Percentiles rank a stretch among this genome's conserved stretches.
phyloP scores from a whole-genome alignment of 192 early-diverging fungal species.

The Rhizophlyctis rosea region DNA sequence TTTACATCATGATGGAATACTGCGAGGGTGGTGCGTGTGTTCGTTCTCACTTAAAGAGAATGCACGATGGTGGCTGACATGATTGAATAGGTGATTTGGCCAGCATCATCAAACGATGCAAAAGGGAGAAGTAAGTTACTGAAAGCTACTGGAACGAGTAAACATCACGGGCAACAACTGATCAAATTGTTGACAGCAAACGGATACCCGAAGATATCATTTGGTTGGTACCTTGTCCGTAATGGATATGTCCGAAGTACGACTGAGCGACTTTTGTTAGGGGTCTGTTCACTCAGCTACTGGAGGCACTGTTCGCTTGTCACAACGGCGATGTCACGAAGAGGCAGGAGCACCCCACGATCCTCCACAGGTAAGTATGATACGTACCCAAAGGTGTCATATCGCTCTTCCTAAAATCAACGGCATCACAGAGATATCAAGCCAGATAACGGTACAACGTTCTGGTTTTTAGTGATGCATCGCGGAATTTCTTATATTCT shows the following conservation, averaged over 20 bases:
- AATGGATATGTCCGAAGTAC: too few species aligned
- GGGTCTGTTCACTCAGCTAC: slow-evolving; percentile 62
- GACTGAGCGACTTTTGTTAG: too few species aligned
- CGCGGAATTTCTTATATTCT: background rate
- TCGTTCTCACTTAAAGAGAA: background rate
- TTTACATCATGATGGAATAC: slow-evolving; percentile 79
- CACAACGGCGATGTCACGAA: slow-evolving; percentile 46
- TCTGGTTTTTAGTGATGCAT: too few species aligned
- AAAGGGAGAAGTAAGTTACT: slow-evolving; percentile 45
- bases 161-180: too few species aligned
- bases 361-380: slow-evolving; percentile 48
- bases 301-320: slow-evolving; percentile 67
- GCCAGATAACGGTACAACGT: slow-evolving; percentile 61
- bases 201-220: slow-evolving; percentile 62
- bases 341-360: slow-evolving; percentile 41
- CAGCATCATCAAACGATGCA: slow-evolving; percentile 60
- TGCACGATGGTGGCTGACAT: background rate
- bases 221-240: too few species aligned
- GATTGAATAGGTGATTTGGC: slow-evolving; percentile 56
- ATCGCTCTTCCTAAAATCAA: background rate
- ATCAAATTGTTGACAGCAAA: too few species aligned
- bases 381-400: background rate
- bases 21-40: slow-evolving; percentile 58
- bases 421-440: slow-evolving; percentile 66
- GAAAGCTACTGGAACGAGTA: background rate